Conservation (phyloP, 2,329 filamentous ascomycete genomes). For the Hansfordia pulvinata region DNA sequence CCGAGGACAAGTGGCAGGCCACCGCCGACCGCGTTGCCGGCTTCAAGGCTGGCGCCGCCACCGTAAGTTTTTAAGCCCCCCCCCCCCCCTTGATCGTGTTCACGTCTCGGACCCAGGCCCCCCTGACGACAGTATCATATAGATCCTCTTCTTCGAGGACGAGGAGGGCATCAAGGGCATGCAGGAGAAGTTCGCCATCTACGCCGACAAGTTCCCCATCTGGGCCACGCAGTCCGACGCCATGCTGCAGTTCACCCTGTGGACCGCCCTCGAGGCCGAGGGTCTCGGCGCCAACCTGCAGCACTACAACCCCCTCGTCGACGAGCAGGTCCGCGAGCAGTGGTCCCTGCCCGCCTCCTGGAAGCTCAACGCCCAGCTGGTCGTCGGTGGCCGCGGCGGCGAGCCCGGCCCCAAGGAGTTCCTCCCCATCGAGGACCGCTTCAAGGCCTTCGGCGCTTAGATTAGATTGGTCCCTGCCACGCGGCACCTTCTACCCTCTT, state of each 20-base stretch:
- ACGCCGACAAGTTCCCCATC: constrained; percentile 64
- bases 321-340: constrained; percentile 51
- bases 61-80: constrained; percentile 35
- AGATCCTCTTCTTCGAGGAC: constrained; percentile 82
- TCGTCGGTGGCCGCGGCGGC: constrained; percentile 56
- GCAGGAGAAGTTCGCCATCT: constrained; percentile 56
- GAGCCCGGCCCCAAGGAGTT: constrained; percentile 50
- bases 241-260: constrained; percentile 72
- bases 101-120: not conserved
- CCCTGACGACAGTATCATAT: not conserved
- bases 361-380: constrained; percentile 71
- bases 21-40: constrained; percentile 26
- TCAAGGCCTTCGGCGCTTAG: constrained; percentile 49
- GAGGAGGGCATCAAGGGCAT: constrained; percentile 49
- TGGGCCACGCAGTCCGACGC: constrained; percentile 68
- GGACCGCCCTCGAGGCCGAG: constrained; percentile 72
- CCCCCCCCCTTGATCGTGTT: constrained; percentile 1
- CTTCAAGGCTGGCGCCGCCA: constrained; percentile 65
- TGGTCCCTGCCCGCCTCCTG: constrained; percentile 63
- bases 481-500: too few relatives aligned
- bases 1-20: constrained; percentile 44
- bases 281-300: constrained; percentile 81
- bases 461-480: not conserved
- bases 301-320: constrained; percentile 84
- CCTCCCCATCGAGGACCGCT: constrained; percentile 48